These are phyloP conservation scores for Sphenostylis stenocarpa DNA, from an alignment of 306 rosid genomes.

Conservation along the genomic window DNA sequence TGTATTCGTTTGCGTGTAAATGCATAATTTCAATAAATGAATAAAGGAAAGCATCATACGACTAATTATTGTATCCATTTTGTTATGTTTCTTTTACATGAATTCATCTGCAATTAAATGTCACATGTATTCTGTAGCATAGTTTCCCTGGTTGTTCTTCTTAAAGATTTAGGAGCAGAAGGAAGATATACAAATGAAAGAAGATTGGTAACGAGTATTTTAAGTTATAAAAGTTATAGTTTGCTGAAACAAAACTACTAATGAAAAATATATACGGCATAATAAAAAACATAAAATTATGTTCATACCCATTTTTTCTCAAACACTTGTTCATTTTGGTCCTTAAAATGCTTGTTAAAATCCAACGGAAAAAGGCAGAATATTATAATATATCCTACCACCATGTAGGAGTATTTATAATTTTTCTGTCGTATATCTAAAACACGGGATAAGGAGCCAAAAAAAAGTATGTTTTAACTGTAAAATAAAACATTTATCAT, in stretches of 20 bases:
- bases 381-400: no score
- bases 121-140: neutral
- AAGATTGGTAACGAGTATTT: neutral
- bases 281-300: no score
- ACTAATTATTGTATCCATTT: no score
- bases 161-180: neutral
- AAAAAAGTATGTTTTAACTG: neutral
- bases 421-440: neutral
- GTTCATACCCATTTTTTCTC: neutral
- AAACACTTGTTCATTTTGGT: neutral
- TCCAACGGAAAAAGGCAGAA: no score
- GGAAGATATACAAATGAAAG: neutral
- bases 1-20: neutral
- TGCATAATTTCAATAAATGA: conserved; percentile 32
- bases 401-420: no score
- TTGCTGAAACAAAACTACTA: neutral
- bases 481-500: neutral
- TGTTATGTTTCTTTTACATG: neutral
- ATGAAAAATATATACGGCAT: neutral
- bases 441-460: neutral
- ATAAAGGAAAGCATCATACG: neutral
- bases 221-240: no score
- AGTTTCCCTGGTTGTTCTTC: neutral
- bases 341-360: neutral
- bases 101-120: neutral